Percentiles rank a stretch among this genome's conserved stretches.
These are phyloP conservation scores for Mayamaea pseudoterrestris DNA, from an alignment of 108 stramenopile species.

Conservation along the genomic window DNA sequence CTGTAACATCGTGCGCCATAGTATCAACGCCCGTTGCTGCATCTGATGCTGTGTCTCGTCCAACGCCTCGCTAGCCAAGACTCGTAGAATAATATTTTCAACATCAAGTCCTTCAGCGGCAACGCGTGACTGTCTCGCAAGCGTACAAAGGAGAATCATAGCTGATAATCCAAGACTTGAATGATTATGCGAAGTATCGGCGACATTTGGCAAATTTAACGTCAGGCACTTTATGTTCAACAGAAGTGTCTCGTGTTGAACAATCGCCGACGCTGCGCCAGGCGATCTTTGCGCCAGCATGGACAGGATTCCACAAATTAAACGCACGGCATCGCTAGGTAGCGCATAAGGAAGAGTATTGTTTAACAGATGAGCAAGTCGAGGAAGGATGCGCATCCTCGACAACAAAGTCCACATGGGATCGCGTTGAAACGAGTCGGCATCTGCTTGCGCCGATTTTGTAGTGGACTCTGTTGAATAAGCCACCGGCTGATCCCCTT, in stretches of 20 bases:
- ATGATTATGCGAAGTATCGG: neutral
- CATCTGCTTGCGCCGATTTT: slow-evolving; percentile 58
- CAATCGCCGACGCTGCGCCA: slow-evolving; percentile 74
- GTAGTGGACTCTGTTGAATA: slow-evolving; percentile 67
- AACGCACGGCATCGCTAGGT: slow-evolving; percentile 25
- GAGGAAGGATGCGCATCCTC: slow-evolving; percentile 74
- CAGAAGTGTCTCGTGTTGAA: slow-evolving; percentile 45
- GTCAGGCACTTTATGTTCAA: slow-evolving; percentile 21
- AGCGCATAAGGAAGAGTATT: neutral
- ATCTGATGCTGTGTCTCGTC: slow-evolving; percentile 19
- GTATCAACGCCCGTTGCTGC: slow-evolving; percentile 43
- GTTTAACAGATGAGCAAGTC: slow-evolving; percentile 43
- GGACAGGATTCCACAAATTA: slow-evolving; percentile 58
- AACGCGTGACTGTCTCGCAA: slow-evolving; percentile 71
- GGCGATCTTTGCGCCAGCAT: slow-evolving; percentile 69
- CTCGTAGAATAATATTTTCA: too few species aligned
- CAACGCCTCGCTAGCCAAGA: slow-evolving; percentile 15
- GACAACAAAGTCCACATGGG: slow-evolving; percentile 80
- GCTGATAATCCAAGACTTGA: slow-evolving; percentile 26
- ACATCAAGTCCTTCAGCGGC: slow-evolving; percentile 31
- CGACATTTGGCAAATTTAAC: neutral
- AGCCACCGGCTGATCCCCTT: slow-evolving; percentile 18
- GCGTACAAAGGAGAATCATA: slow-evolving; percentile 34
- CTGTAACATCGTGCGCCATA: slow-evolving; percentile 55
- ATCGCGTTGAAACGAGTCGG: slow-evolving; percentile 61